Percentiles rank a stretch among this genome's conserved stretches.
phyloP scores from a whole-genome alignment of 345 rosid species.

The Gossypium thurberi region DNA sequence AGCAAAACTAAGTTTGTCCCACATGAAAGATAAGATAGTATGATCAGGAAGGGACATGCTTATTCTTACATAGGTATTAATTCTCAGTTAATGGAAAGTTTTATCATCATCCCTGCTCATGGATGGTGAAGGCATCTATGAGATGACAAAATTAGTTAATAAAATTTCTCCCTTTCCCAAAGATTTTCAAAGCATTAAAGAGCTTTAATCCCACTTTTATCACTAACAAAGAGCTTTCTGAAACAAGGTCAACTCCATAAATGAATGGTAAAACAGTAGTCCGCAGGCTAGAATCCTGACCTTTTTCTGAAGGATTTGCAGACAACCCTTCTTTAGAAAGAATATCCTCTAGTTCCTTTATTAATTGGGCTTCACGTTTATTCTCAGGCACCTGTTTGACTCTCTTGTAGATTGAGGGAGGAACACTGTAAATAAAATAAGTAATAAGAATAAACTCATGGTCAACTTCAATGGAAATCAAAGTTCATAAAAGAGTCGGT shows the following conservation, averaged over 20 bases:
- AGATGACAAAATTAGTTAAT: neutral
- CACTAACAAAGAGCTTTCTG: neutral
- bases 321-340: constrained; percentile 88
- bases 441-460: neutral
- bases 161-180: neutral
- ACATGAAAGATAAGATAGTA: neutral
- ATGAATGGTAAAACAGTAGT: neutral
- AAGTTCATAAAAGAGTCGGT: constrained; percentile 9
- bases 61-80: neutral
- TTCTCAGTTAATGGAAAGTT: neutral
- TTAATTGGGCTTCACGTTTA: constrained; percentile 64
- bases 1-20: neutral
- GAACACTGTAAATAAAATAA: constrained; percentile 43
- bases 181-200: neutral
- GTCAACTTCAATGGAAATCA: constrained; percentile 9
- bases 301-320: constrained; percentile 78
- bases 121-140: neutral
- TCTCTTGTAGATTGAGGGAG: constrained; percentile 73
- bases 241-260: neutral
- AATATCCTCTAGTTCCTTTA: constrained; percentile 74
- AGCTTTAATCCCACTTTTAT: neutral
- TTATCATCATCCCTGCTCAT: neutral
- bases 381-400: constrained; percentile 78
- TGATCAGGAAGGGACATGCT: neutral
- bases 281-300: constrained; percentile 28